Evolutionary conservation across 129 eudicot species (phyloP).

Genomic region (Flaveria ramosissima): DNA sequence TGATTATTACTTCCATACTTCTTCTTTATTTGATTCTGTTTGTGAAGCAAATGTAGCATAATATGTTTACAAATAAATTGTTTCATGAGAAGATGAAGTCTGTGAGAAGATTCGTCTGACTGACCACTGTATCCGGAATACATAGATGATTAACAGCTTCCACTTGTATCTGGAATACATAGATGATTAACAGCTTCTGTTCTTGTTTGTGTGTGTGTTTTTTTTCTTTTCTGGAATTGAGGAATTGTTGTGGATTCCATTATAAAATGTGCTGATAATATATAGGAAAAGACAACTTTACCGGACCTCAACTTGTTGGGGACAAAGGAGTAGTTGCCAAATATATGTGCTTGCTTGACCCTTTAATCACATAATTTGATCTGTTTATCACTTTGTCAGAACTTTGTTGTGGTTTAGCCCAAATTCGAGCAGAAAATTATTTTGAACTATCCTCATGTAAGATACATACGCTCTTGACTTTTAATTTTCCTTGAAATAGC

Average conservation of each 20-base stretch:
- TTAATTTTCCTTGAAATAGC: no score
- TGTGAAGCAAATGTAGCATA: neutral
- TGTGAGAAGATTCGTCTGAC: no score
- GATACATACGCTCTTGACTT: no score
- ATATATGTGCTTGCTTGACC: neutral
- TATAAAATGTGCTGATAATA: neutral
- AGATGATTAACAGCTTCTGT: neutral
- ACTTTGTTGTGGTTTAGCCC: neutral
- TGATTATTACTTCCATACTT: no score
- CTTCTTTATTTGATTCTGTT: neutral
- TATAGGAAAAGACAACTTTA: neutral
- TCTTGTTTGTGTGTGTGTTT: neutral
- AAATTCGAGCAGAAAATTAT: neutral
- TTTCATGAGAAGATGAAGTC: no score
- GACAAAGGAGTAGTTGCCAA: neutral
- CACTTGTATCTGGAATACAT: no score
- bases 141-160: neutral
- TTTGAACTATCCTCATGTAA: neutral
- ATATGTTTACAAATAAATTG: no score
- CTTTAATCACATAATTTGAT: neutral
- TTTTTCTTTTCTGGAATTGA: neutral
- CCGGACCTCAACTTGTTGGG: neutral
- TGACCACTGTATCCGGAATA: no score
- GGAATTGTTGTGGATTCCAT: neutral
- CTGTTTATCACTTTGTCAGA: neutral